phyloP scores from a whole-genome alignment of 2,329 filamentous ascomycete species.

The Talaromyces atroroseus region DNA sequence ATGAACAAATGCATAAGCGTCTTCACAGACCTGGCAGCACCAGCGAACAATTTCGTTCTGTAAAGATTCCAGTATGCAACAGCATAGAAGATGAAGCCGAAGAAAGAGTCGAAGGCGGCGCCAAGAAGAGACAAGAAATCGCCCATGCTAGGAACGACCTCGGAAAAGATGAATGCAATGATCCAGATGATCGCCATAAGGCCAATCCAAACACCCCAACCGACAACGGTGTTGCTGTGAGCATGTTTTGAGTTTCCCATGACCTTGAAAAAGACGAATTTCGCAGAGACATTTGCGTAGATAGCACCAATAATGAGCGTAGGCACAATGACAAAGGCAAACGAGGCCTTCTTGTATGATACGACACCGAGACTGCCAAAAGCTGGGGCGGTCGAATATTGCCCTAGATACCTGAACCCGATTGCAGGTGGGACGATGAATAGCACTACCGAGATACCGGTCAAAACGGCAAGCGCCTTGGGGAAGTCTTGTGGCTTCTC shows the following conservation, averaged over 20 bases:
- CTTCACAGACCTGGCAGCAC: conserved; percentile 34
- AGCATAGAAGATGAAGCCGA: conserved; percentile 49
- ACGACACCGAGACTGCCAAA: conserved; percentile 43
- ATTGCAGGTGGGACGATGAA: conserved; percentile 48
- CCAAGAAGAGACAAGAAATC: conserved; percentile 47
- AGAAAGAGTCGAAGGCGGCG: conserved; percentile 47
- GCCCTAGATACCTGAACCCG: conserved; percentile 46
- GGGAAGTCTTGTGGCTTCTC: conserved; percentile 47
- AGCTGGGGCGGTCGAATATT: conserved; percentile 47
- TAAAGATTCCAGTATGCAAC: conserved; percentile 46
- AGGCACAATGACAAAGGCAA: conserved; percentile 48
- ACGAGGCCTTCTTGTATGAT: conserved; percentile 45
- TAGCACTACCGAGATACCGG: conserved; percentile 41
- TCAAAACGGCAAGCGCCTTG: conserved; percentile 45
- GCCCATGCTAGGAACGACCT: conserved; percentile 47
- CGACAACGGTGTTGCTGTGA: conserved; percentile 44
- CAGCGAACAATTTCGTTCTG: conserved; percentile 34
- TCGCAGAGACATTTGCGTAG: conserved; percentile 46
- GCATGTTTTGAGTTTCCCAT: conserved; percentile 42
- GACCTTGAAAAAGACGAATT: conserved; percentile 43
- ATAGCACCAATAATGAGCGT: conserved; percentile 47
- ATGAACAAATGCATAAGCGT: conserved; percentile 44
- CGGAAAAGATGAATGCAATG: conserved; percentile 44
- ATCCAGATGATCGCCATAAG: conserved; percentile 43
- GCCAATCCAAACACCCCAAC: conserved; percentile 42